phyloP scores from a whole-genome alignment of 2,329 filamentous ascomycete genomes.

The Trichothecium roseum region DNA sequence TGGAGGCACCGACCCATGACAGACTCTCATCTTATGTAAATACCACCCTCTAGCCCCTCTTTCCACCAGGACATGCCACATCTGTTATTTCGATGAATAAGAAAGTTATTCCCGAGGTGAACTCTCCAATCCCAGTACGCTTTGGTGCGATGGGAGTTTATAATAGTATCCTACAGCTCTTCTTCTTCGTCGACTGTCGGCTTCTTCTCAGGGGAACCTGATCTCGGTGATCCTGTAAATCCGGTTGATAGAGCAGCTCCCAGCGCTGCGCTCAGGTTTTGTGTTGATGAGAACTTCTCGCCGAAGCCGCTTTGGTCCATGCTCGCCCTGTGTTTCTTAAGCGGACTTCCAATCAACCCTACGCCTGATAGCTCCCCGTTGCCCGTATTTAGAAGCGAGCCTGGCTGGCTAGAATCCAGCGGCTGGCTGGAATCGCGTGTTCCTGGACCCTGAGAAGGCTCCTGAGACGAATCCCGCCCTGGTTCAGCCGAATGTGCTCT shows the following conservation, averaged over 20 bases:
- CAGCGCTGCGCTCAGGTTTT: conserved; percentile 24
- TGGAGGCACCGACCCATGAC: background rate
- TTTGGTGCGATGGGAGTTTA: too few relatives aligned
- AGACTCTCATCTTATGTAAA: background rate
- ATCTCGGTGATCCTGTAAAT: conserved; percentile 7
- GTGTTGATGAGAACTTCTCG: conserved; percentile 16
- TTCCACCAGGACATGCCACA: background rate
- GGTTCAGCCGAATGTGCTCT: conserved; percentile 68
- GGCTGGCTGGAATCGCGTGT: conserved; percentile 32
- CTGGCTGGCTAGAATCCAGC: conserved; percentile 9
- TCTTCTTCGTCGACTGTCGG: conserved; percentile 24
- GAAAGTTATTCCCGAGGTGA: too few relatives aligned
- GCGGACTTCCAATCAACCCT: conserved; percentile 53
- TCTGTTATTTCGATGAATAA: too few relatives aligned
- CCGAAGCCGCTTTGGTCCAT: conserved; percentile 16
- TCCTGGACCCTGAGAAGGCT: conserved; percentile 22
- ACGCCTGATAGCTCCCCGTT: conserved; percentile 18
- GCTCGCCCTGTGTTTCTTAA: conserved; percentile 66
- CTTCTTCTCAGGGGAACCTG: conserved; percentile 8
- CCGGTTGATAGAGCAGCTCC: conserved; percentile 16
- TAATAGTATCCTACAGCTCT: conserved; percentile 20
- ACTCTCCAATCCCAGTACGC: too few relatives aligned
- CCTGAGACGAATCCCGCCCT: conserved; percentile 30
- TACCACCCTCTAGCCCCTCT: background rate
- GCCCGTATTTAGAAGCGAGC: conserved; percentile 14